A percentile compares a stretch with the other conserved stretches of the same genome.
Conservation (phyloP, 768 basidiomycete species). For the Gelatoporia subvermispora region DNA sequence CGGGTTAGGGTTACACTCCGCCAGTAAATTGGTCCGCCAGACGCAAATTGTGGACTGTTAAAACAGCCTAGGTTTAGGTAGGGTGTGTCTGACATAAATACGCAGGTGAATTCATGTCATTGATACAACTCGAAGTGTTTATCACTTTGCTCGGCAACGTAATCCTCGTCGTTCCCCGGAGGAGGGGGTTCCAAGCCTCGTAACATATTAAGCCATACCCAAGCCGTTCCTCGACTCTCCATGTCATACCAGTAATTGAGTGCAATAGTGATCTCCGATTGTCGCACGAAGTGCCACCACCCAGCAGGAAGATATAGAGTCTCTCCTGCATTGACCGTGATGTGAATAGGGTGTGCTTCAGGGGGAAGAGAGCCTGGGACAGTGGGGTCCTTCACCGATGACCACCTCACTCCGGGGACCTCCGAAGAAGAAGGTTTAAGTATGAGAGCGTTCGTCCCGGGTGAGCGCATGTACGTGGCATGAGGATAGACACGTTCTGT, state of each 20-base stretch:
- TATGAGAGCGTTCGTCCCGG: constrained; percentile 17
- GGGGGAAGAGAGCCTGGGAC: constrained; percentile 39
- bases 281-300: constrained; percentile 92
- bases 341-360: constrained; percentile 58
- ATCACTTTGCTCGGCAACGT: neutral
- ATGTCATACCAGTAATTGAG: constrained; percentile 91
- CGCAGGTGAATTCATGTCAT: too few species aligned
- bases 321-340: constrained; percentile 68
- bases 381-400: constrained; percentile 63
- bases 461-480: constrained; percentile 51
- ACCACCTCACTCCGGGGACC: constrained; percentile 69
- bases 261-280: constrained; percentile 59
- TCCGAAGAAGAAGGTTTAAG: constrained; percentile 28
- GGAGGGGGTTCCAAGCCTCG: constrained; percentile 34
- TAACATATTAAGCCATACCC: constrained; percentile 65
- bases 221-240: constrained; percentile 65
- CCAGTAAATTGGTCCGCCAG: too few species aligned
- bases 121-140: too few species aligned
- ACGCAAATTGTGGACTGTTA: too few species aligned
- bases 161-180: constrained; percentile 30
- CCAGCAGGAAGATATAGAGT: constrained; percentile 86
- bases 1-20: too few species aligned
- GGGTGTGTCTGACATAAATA: too few species aligned
- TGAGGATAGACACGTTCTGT: constrained; percentile 39
- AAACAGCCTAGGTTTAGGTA: too few species aligned